Conservation (phyloP, 805 yeast genomes). For the Saccharomycopsis capsularis region DNA sequence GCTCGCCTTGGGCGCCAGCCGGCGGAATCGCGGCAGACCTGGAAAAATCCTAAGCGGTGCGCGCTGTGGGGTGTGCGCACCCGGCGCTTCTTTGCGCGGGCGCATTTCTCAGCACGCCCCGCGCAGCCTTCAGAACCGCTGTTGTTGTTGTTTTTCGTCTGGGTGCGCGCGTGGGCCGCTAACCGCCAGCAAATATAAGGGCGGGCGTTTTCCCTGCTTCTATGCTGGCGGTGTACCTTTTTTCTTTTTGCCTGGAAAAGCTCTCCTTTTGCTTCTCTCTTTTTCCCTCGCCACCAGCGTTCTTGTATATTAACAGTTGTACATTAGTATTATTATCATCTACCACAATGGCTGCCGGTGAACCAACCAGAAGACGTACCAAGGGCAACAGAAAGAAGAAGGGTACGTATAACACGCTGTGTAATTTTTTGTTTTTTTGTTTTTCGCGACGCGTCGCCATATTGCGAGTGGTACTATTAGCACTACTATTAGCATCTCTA, state of each 20-base stretch:
- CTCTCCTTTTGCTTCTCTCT: constrained; percentile 8
- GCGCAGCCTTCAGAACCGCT: too few relatives aligned
- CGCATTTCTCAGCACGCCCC: not conserved
- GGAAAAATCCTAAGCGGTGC: constrained; percentile 1
- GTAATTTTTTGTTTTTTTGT: too few relatives aligned
- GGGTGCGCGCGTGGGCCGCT: too few relatives aligned
- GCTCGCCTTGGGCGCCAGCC: not conserved
- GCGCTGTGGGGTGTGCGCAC: constrained; percentile 2
- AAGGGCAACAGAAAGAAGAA: constrained; percentile 38
- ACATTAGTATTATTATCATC: not conserved
- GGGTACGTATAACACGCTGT: constrained; percentile 22
- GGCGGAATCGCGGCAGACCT: constrained; percentile 5
- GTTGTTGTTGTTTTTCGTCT: too few relatives aligned
- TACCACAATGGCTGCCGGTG: constrained; percentile 34
- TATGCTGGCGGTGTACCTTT: not conserved
- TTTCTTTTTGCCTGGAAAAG: too few relatives aligned
- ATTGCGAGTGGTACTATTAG: too few relatives aligned
- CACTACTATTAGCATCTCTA: too few relatives aligned
- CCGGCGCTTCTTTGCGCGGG: constrained; percentile 1
- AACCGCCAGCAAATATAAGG: too few relatives aligned
- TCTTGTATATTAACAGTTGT: constrained; percentile 4
- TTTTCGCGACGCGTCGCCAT: not conserved
- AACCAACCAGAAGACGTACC: constrained; percentile 30
- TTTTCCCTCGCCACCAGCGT: constrained; percentile 6
- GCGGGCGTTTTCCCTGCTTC: not conserved